Percentiles rank a stretch among this genome's conserved stretches.
Conservation (phyloP, 306 rosid genomes). For the Ormosia emarginata region DNA sequence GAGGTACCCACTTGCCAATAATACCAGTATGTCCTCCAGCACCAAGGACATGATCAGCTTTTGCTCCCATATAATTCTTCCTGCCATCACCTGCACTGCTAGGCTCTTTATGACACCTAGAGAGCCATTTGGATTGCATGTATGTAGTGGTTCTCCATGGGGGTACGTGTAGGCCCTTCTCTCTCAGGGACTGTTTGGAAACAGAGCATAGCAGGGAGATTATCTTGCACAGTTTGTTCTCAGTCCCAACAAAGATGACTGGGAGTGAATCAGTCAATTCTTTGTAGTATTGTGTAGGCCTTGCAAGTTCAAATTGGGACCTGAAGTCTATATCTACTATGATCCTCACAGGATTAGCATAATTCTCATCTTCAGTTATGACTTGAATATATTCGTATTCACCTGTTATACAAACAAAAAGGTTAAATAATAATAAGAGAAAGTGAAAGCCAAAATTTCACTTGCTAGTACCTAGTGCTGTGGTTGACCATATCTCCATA, state of each 20-base stretch:
- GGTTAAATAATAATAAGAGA: background rate
- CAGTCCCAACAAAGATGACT: constrained; percentile 55
- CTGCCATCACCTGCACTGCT: background rate
- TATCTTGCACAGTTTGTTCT: constrained; percentile 46
- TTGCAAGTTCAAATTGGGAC: constrained; percentile 80
- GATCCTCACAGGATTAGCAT: constrained; percentile 33
- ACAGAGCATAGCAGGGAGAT: constrained; percentile 62
- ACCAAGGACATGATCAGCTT: background rate
- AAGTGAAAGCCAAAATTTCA: background rate
- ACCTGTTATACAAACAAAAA: constrained; percentile 33
- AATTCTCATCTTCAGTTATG: constrained; percentile 24
- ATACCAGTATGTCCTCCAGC: background rate
- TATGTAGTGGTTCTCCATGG: constrained; percentile 77
- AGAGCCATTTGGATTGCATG: constrained; percentile 50
- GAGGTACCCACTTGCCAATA: constrained; percentile 41
- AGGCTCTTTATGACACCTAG: constrained; percentile 2
- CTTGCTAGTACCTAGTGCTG: background rate
- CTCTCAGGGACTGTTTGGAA: constrained; percentile 65
- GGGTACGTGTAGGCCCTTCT: constrained; percentile 72
- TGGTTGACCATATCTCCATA: background rate
- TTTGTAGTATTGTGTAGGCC: constrained; percentile 53
- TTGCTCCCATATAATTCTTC: background rate
- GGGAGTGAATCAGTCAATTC: constrained; percentile 56
- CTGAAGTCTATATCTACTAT: constrained; percentile 75
- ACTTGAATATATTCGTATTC: constrained; percentile 67